Evolutionary conservation across 192 early-diverging fungal species (phyloP).

Genomic region (Phlyctochytrium bullatum): DNA sequence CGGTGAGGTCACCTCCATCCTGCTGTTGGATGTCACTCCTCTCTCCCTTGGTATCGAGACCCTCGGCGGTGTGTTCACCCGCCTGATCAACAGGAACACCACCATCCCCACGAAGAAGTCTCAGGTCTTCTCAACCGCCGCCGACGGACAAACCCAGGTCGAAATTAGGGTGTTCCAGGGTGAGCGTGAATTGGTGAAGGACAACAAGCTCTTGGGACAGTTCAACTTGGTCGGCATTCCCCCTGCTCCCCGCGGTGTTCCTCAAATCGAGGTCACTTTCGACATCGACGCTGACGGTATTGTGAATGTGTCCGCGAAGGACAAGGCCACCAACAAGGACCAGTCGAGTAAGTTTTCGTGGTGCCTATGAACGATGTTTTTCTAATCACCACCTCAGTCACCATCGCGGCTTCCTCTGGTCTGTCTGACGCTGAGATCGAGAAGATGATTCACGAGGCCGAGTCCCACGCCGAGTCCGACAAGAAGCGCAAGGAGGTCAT

Average conservation of each 20-base stretch:
- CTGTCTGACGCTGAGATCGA: slow-evolving; percentile 93
- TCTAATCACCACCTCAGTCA: slow-evolving; percentile 50
- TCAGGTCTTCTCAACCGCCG: slow-evolving; percentile 98
- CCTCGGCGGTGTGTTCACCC: slow-evolving; percentile 95
- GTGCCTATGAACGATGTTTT: slow-evolving; percentile 7
- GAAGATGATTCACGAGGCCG: slow-evolving; percentile 92
- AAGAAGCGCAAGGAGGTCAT: slow-evolving; percentile 89
- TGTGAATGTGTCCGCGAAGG: slow-evolving; percentile 94
- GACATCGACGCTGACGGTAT: slow-evolving; percentile 99
- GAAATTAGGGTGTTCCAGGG: slow-evolving; percentile 99
- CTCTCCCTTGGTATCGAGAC: slow-evolving; percentile 98
- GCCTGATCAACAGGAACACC: slow-evolving; percentile 96
- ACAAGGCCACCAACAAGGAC: slow-evolving; percentile 94
- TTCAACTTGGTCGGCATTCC: slow-evolving; percentile 95
- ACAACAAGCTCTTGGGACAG: slow-evolving; percentile 98
- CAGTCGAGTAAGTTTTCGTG: slow-evolving; percentile 67
- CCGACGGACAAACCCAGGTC: slow-evolving; percentile 96
- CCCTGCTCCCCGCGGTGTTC: slow-evolving; percentile 94
- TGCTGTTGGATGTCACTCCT: slow-evolving; percentile 95
- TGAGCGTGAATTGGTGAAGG: slow-evolving; percentile 93
- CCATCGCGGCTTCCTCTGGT: slow-evolving; percentile 92
- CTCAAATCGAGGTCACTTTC: slow-evolving; percentile 98
- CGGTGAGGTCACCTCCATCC: slow-evolving; percentile 93
- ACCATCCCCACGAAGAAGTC: slow-evolving; percentile 99
- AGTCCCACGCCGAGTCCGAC: slow-evolving; percentile 88